These are phyloP conservation scores for Lyophyllum semitale DNA, from an alignment of 768 basidiomycete species.

Conservation along the genomic window DNA sequence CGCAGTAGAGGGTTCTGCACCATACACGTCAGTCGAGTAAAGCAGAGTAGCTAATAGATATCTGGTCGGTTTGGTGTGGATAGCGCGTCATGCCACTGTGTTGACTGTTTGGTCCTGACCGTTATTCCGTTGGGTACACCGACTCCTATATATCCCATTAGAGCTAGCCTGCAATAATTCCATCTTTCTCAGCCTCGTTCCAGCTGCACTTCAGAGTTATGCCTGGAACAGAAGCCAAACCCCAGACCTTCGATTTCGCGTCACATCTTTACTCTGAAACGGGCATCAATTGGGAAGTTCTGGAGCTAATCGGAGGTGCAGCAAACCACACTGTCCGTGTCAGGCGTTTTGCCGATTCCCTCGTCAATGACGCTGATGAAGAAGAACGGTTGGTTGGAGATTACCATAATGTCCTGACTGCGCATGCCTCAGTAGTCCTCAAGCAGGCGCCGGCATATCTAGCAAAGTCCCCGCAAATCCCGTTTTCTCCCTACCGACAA, in stretches of 20 bases:
- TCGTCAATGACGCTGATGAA: background rate
- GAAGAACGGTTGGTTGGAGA: background rate
- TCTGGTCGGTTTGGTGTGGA: background rate
- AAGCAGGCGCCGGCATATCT: slow-evolving; percentile 7
- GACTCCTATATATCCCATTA: too few species aligned
- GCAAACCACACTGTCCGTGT: slow-evolving; percentile 1
- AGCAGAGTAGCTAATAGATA: slow-evolving; percentile 1
- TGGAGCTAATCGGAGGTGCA: background rate
- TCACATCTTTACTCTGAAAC: background rate
- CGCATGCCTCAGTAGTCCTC: background rate
- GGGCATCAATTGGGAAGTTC: slow-evolving; percentile 1
- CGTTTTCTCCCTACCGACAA: slow-evolving; percentile 10
- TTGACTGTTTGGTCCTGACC: too few species aligned
- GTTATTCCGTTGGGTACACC: too few species aligned
- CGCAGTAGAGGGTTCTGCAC: slow-evolving; percentile 8
- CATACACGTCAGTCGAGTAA: background rate
- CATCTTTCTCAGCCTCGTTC: background rate
- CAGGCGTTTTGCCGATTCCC: background rate
- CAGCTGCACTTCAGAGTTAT: background rate
- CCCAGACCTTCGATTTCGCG: slow-evolving; percentile 3
- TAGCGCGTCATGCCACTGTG: too few species aligned
- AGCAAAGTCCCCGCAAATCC: slow-evolving; percentile 3
- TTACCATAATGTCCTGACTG: background rate
- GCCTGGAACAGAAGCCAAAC: background rate
- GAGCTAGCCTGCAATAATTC: background rate